Base-by-base conservation (phyloP, 2,329 filamentous ascomycete genomes). In the Xylariaceae sp. region DNA sequence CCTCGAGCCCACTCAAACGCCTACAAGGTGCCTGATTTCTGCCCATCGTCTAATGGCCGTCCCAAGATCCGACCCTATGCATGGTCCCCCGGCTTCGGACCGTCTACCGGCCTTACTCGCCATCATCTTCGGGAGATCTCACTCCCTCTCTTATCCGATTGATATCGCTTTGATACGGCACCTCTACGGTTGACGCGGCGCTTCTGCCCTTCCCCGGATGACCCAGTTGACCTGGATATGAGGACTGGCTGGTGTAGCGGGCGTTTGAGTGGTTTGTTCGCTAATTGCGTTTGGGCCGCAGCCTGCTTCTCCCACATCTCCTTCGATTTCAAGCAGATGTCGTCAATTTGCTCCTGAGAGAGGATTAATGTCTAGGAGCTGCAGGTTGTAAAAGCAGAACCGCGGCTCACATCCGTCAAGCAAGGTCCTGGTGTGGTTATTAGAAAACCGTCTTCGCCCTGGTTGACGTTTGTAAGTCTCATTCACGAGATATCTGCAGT, bases 391-490 rank as follows among this genome's bases (percentile, higher is more conserved):
- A 47, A 44, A 42, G 38, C 16, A 34, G 36, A 14, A 32, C 23
- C 40, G 41, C 43, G 45, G 46, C 77, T 73, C 64, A 81, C 78
- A 67, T 82, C 78, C 54, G 76, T 79, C 54, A 82, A 62, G 58
- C 76, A 81, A 44, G 72, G 67, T 25, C 78, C 78, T 6, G 76
- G 75, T 2, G 77, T 80, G 22, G 72, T 75, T 56, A 82, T 80
- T 47, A 82, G 68, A 55, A 75, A 82, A 2, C 79, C 79, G 61
- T 82, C 78, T 64, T 81, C 77, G 55, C 78, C 78, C 77, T 80
- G 32, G 38, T 47, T 29, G 49, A 61, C 56, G 55, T 42, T 45
- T 50, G 55, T 59, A 55, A 57, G 56, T 53, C 49, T 44, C 49
- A 40, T 45, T 42, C 49, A 47, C 43, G 44, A 52, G 27, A 53